Percentiles rank a stretch among this genome's conserved stretches.
phyloP scores from a whole-genome alignment of 192 early-diverging fungal genomes.

The Fimicolochytrium jonesii region DNA sequence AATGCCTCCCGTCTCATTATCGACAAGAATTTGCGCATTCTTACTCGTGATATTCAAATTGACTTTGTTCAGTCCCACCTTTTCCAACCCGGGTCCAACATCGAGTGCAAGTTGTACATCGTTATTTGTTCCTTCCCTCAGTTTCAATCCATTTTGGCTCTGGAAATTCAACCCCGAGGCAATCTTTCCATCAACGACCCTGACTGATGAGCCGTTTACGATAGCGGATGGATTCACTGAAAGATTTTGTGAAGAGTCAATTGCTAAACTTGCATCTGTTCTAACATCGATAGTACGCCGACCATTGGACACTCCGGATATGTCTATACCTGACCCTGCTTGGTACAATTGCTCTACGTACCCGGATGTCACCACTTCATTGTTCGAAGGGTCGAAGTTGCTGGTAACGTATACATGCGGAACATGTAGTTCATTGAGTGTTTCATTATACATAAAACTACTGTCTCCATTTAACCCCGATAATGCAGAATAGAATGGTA shows the following conservation, averaged over 20 bases:
- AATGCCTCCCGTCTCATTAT: background rate
- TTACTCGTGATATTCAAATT: background rate
- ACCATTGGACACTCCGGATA: too few species aligned
- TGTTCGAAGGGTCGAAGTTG: too few species aligned
- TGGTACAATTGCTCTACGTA: too few species aligned
- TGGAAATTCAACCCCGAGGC: background rate
- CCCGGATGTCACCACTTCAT: too few species aligned
- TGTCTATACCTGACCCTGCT: too few species aligned
- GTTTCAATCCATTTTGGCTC: background rate
- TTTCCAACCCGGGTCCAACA: background rate
- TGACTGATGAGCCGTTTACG: background rate
- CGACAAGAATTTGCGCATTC: background rate
- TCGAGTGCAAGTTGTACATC: background rate
- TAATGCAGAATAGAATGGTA: too few species aligned
- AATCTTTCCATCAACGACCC: background rate
- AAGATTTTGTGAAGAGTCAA: background rate
- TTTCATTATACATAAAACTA: too few species aligned
- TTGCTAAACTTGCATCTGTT: background rate
- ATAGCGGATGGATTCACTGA: background rate
- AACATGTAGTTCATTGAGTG: too few species aligned
- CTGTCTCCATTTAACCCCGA: too few species aligned
- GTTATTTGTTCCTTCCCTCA: background rate
- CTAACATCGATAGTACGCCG: background rate
- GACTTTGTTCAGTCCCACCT: background rate
- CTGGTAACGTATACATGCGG: too few species aligned